Conservation (phyloP, 148 eudicot genomes). For the Vaccinium corymbosum region DNA sequence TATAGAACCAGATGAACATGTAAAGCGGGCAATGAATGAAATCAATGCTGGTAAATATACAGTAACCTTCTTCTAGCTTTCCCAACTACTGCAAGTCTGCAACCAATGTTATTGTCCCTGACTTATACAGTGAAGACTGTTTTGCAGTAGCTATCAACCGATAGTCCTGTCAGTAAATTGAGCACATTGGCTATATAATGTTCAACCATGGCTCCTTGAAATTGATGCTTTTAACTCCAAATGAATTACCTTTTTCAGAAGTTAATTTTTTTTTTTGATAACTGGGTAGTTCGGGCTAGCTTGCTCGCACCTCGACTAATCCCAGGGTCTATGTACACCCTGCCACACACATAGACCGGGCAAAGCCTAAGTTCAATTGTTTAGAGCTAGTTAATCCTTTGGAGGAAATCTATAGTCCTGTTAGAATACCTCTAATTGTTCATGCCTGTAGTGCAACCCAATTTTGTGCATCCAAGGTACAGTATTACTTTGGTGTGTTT, state of each 20-base stretch:
- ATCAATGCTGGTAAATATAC: slow-evolving; percentile 43
- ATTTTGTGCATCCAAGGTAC: not conserved
- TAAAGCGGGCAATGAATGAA: slow-evolving; percentile 82
- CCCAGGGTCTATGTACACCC: too few relatives aligned
- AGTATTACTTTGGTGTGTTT: not conserved
- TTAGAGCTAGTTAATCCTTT: not conserved
- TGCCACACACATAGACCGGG: too few relatives aligned
- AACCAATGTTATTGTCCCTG: not conserved
- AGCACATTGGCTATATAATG: not conserved
- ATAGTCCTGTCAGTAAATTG: not conserved
- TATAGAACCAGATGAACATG: slow-evolving; percentile 72
- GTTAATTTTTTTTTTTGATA: too few relatives aligned
- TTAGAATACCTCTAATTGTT: not conserved
- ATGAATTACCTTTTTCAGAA: not conserved
- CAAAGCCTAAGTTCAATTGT: not conserved
- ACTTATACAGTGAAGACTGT: not conserved
- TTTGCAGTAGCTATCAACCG: not conserved
- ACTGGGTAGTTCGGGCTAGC: too few relatives aligned
- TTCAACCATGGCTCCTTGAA: not conserved
- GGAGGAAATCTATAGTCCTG: not conserved
- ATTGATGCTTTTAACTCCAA: not conserved
- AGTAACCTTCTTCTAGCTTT: not conserved
- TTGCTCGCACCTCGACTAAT: too few relatives aligned
- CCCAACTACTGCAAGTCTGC: not conserved
- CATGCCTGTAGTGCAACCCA: not conserved